Base-by-base conservation (phyloP, 305 asterid genomes). In the Rubia tinctorum region DNA sequence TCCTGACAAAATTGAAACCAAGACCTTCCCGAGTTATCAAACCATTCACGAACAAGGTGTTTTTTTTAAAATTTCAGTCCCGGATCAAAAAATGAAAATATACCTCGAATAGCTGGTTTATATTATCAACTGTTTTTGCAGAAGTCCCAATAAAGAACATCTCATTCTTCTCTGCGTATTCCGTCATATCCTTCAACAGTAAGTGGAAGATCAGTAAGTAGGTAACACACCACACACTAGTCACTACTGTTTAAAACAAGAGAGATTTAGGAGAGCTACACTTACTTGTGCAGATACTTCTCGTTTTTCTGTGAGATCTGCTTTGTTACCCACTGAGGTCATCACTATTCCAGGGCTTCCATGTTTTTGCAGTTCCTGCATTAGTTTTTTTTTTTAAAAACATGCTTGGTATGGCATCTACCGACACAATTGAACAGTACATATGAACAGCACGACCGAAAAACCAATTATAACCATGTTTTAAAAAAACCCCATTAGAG, bases 121-220 rank as follows among this genome's bases (percentile, higher is more conserved):
- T 95, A 82, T 95, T 95, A 84, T 95, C 99, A n/a, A 98, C 98
- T 15, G 99, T 95, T 88, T 95, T 95, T 22, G 99, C 99, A 81
- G 98, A 93, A 44, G 98, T 95, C 87, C 93, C 99, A 12, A 92
- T 95, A 69, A 92, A 92, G 82, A 92, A 95, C 99, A 95, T 95
- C 60, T 96, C 96, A 37, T 92, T 93, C 95, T 85, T 92, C 82
- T 92, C 97, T 0, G 99, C 97, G 75, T 88, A 89, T 47, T 91
- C 97, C 45, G 75, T 85, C 69, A 91, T 98, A 77, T 90, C 95
- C 99, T 95, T 85, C 69, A 77, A 67, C 58, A 78, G 34, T 47
- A 58, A 64, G 71, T 43, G 44, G 10, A 6, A 71, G 5, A n/a
- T 69, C 68, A 55, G 47, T 59, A 44, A 39, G 25, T 42, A 62